Evolutionary conservation across 2,329 filamentous ascomycete species (phyloP), one percentile per base, ranked within the genome.

Genomic region (Hymenoscyphus fraxineus): DNA sequence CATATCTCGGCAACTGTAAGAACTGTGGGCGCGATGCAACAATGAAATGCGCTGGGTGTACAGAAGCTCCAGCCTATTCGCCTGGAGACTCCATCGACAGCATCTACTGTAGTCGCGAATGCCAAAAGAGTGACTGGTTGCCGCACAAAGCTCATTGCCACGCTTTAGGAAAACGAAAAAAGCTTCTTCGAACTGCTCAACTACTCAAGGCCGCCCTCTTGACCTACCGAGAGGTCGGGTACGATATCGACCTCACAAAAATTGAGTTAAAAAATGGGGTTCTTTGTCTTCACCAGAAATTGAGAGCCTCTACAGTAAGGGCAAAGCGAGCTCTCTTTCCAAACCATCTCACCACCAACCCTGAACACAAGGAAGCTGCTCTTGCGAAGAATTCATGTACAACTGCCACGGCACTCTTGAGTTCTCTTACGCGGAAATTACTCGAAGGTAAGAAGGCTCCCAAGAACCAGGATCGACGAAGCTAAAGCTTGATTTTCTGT

Each of bases 251-350:
- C 19, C 16, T 59, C 15, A 40, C 15, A 41, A 59, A 59, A 13
- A 59, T 59, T 15, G 38, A 59, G 58, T 44, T 59, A 35, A n/a
- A 31, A 22, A 9, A 59, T 22, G 58, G 58, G 35, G 35, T 59
- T 41, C 57, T 59, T 40, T 27, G 38, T 13, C 38, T 59, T 39
- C 38, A 59, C 15, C 32, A 59, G 10, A 59, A 40, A 22, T 6
- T 38, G n/a, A 58, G 16, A 47, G 16, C 41, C 13, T n/a, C 41
- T n/a, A 47, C 16, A 47, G 41, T 4, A 9, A 47, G n/a, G 16
- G 5, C 41, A 47, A 22, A 47, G 13, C 41, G 41, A 7, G 41
- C 16, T 22, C 44, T 12, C 19, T 51, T 51, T 22, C 44, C 44
- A 2, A 6, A 3, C 22, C 44, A 51, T 27, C 44, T 51, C 22